Base-by-base conservation (phyloP, 306 rosid genomes). In the Crataegus laevigata region DNA sequence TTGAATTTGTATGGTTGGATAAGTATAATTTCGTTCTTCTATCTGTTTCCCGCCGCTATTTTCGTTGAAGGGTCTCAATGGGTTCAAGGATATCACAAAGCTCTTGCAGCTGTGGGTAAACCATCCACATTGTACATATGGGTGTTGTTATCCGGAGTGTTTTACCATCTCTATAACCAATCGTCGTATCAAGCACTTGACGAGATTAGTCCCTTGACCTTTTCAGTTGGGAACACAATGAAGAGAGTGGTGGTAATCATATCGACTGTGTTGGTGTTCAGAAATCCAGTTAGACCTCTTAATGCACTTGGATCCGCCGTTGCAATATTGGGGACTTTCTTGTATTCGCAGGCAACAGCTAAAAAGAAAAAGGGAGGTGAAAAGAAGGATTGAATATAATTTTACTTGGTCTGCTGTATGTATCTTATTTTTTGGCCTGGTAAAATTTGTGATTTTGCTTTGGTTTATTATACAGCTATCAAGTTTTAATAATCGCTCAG, bases 191-290 rank as follows among this genome's bases (percentile, higher is more conserved):
- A 92, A 85, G 99, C 99, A 36, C 79, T 94, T 21, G 96, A 94
- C 78, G 90, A 94, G n/a, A 92, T 90, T 77, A 91, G 93, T 66
- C 97, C 98, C 0, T 72, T 94, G 70, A 92, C 92, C 40, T 94
- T 94, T 79, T 94, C 97, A 0, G 99, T 94, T 4, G 99, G 99
- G 18, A 94, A 94, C 83, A 92, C 99, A 22, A 92, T 94, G 96
- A 94, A 91, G 87, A 86, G 99, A 73, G 97, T 94, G 77, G 96
- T 90, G 79, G 99, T 94, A 75, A 94, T 94, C 17, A 86, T 92
- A 5, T 85, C 97, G 6, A 55, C 97, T 1, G 77, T 94, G 74
- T 82, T 94, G 89, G 97, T 94, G 75, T 92, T 94, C 78, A 86
- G 96, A 73, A 92, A 94, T 73, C 97, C 96, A 1, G 91, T 94